These are phyloP conservation scores for Pseudocercospora musae DNA, from an alignment of 2,329 filamentous ascomycete genomes.

Conservation along the genomic window DNA sequence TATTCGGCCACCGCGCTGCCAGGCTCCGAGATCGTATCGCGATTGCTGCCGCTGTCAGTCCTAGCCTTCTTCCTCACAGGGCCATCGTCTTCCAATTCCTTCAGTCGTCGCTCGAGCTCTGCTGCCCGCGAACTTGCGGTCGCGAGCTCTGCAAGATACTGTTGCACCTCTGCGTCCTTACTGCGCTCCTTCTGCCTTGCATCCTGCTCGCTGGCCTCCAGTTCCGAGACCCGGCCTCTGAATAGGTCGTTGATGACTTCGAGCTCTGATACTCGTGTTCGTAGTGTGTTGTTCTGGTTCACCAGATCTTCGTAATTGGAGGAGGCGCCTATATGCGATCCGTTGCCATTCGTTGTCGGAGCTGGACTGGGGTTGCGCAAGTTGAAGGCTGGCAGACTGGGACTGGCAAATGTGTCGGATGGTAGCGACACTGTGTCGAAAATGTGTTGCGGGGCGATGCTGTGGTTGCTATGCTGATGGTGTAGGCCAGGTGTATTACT, in stretches of 20 bases:
- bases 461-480: conserved; percentile 52
- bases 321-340: conserved; percentile 42
- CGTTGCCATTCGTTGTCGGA: conserved; percentile 53
- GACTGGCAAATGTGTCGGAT: conserved; percentile 64
- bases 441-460: conserved; percentile 70
- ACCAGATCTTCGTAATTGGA: conserved; percentile 66
- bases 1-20: conserved; percentile 10
- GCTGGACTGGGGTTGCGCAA: conserved; percentile 57
- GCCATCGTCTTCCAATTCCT: conserved; percentile 19
- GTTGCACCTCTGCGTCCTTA: conserved; percentile 55
- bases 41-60: conserved; percentile 13
- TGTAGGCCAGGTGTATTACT: conserved; percentile 75
- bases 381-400: conserved; percentile 42
- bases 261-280: conserved; percentile 90
- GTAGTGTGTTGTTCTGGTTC: conserved; percentile 79
- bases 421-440: conserved; percentile 70
- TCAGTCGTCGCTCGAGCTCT: conserved; percentile 21
- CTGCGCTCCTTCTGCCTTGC: conserved; percentile 60
- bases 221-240: conserved; percentile 63
- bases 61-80: conserved; percentile 23
- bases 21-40: conserved; percentile 2
- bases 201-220: conserved; percentile 72
- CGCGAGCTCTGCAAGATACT: conserved; percentile 61
- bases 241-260: conserved; percentile 85
- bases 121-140: conserved; percentile 16